phyloP scores from a whole-genome alignment of 306 rosid species.

The Glycyrrhiza uralensis region DNA sequence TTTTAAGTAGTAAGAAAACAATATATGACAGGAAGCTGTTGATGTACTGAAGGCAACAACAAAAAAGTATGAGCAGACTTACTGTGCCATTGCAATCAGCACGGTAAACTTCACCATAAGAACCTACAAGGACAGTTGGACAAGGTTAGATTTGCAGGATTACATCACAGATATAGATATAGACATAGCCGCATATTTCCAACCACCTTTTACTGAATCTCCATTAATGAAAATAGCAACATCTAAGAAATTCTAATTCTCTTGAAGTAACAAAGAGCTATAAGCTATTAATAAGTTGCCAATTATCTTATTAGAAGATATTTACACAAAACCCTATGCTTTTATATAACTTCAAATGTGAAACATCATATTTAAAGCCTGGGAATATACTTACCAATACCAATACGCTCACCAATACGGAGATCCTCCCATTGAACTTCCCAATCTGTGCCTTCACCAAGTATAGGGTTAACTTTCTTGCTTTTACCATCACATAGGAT shows the following conservation, averaged over 20 bases:
- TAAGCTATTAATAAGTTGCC: not conserved
- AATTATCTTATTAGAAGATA: slow-evolving; percentile 7
- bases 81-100: slow-evolving; percentile 95
- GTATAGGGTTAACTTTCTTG: slow-evolving; percentile 49
- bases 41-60: not conserved
- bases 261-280: not conserved
- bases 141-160: slow-evolving; percentile 14
- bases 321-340: not conserved
- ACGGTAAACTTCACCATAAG: slow-evolving; percentile 88
- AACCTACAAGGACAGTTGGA: slow-evolving; percentile 36
- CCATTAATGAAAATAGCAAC: slow-evolving; percentile 1
- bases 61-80: slow-evolving; percentile 42
- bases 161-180: slow-evolving; percentile 1
- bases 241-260: slow-evolving; percentile 4
- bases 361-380: not conserved
- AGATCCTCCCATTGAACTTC: slow-evolving; percentile 99
- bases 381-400: slow-evolving; percentile 75
- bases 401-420: slow-evolving; percentile 95
- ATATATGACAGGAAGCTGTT: slow-evolving; percentile 7
- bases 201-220: not conserved
- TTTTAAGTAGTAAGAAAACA: not conserved
- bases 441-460: slow-evolving; percentile 80
- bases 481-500: slow-evolving; percentile 36
- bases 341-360: not conserved
- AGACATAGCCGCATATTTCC: not conserved